phyloP scores from a whole-genome alignment of 2,329 filamentous ascomycete genomes.

The Diaporthe batatas region DNA sequence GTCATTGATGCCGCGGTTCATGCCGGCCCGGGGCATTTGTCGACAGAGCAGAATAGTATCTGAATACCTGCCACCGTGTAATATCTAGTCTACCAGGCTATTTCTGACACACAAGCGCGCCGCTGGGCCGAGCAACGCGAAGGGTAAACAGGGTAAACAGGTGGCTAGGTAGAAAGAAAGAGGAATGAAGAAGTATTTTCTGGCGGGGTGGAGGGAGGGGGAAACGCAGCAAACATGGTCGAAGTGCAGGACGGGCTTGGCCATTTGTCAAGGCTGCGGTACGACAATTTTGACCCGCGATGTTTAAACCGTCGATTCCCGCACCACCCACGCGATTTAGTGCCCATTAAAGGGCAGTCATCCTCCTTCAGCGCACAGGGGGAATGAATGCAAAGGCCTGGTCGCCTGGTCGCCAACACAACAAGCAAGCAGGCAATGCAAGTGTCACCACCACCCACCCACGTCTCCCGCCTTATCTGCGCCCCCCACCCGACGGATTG shows the following conservation, averaged over 20 bases:
- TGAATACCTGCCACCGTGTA: background rate
- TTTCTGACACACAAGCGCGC: background rate
- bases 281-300: slow-evolving; percentile 1
- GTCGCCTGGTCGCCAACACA: too few species aligned
- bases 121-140: background rate
- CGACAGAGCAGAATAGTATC: too few species aligned
- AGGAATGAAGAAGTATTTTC: too few species aligned
- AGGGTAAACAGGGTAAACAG: background rate
- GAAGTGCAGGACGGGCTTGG: slow-evolving; percentile 7
- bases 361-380: slow-evolving; percentile 15
- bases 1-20: slow-evolving; percentile 21
- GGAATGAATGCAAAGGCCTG: background rate
- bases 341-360: slow-evolving; percentile 20
- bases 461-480: slow-evolving; percentile 23
- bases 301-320: slow-evolving; percentile 35
- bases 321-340: slow-evolving; percentile 32
- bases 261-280: background rate
- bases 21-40: slow-evolving; percentile 18
- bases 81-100: background rate
- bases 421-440: too few species aligned
- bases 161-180: too few species aligned
- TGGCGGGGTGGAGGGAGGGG: background rate
- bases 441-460: too few species aligned
- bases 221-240: background rate
- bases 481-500: slow-evolving; percentile 1